A percentile compares a stretch with the other conserved stretches of the same genome.
phyloP scores from a whole-genome alignment of 306 rosid species.

The Cajanus cajan region DNA sequence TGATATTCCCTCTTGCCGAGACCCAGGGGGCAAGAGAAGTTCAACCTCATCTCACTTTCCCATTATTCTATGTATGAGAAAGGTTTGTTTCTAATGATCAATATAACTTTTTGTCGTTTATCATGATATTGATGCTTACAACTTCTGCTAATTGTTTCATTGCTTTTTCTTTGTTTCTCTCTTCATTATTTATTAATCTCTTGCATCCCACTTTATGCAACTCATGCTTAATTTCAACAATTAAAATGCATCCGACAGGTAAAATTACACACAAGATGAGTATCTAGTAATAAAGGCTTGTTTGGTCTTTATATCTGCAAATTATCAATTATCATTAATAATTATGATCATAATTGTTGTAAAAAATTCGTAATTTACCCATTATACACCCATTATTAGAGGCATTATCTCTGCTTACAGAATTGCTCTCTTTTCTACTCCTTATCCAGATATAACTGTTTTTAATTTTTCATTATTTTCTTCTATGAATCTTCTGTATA shows the following conservation, averaged over 20 bases:
- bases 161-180: background rate
- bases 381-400: background rate
- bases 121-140: background rate
- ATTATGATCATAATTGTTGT: background rate
- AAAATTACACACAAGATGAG: background rate
- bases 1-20: conserved; percentile 68
- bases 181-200: background rate
- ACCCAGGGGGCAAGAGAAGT: conserved; percentile 45
- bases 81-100: conserved; percentile 50
- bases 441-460: background rate
- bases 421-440: background rate
- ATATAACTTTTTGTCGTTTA: background rate
- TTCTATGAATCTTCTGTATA: background rate
- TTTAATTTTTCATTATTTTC: background rate
- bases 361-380: background rate
- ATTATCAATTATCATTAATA: background rate
- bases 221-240: background rate
- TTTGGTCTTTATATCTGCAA: background rate
- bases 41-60: conserved; percentile 50
- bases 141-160: background rate
- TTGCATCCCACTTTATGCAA: conserved; percentile 14
- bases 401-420: background rate
- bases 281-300: background rate
- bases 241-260: conserved; percentile 4
- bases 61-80: conserved; percentile 61